Evolutionary conservation across 768 basidiomycete species (phyloP), one percentile per base, ranked within the genome.

Genomic region (Hemileccinum impolitum): DNA sequence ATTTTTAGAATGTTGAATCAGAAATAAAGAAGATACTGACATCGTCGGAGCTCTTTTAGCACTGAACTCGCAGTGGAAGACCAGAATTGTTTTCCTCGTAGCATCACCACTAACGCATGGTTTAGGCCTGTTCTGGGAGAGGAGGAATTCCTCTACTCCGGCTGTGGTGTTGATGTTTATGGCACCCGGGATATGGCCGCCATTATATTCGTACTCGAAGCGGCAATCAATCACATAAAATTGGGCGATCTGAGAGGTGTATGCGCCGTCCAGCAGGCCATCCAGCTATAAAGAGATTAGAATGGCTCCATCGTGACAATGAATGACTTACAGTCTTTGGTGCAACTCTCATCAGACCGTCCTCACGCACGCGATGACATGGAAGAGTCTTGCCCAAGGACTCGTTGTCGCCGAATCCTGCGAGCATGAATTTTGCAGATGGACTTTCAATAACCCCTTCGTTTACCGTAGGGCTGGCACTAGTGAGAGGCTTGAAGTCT

Each of bases 21-120:
- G 26, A 26, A 4, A 21, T 13, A 49, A 39, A 38, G 19, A 37
- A 37, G 47, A 48, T 15, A 45, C 77, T 83, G 66, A 94, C 94
- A 95, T 92, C 9, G 95, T 95, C 2, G 96, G 96, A 1, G 94
- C 96, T 37, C 96, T 78, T 70, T 96, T 96, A 15, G 81, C 86
- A 55, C 90, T 94, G 64, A 97, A 97, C 70, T 99, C 96, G 73
- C 96, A 99, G 64, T 99, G 96, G 76, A 99, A 98, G 39, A 99
- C 78, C 36, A 98, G 70, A 28, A 98, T 72, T 1, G 87, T 93
- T 72, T 94, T 94, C 68, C 77, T 79, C 13, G 72, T 71, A 0
- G 67, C 47, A 56, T 94, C 87, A 18, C 90, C 88, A 66, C 91
- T 94, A 35, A 80, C 74, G 30, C 84, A 85, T 5, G 87, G 80